A percentile compares a stretch with the other conserved stretches of the same genome.
These are phyloP conservation scores for Phytophthora tentaculata DNA, from an alignment of 352 stramenopile species.

Conservation along the genomic window DNA sequence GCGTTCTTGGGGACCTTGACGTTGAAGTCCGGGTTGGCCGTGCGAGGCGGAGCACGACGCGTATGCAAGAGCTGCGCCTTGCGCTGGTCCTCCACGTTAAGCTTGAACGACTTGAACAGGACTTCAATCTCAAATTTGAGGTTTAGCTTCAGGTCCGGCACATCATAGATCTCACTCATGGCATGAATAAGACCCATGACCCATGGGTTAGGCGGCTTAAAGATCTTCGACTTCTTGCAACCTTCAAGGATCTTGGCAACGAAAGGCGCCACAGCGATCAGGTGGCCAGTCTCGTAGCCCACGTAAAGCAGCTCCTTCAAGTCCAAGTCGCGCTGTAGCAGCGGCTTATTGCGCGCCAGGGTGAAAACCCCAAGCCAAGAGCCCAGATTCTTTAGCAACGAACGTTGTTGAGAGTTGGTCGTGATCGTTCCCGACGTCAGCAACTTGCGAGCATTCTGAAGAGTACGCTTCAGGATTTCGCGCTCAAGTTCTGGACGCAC, in stretches of 20 bases:
- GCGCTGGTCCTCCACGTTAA: constrained; percentile 97
- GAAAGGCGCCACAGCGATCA: constrained; percentile 98
- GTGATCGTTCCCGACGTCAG: constrained; percentile 98
- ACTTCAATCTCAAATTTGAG: constrained; percentile 99
- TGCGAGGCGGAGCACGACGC: constrained; percentile 91
- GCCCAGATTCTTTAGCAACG: constrained; percentile 98
- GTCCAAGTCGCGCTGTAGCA: constrained; percentile 98
- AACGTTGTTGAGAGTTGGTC: constrained; percentile 97
- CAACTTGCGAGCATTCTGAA: constrained; percentile 96
- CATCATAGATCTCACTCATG: constrained; percentile 98
- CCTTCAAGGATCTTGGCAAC: constrained; percentile 99
- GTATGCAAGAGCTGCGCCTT: constrained; percentile 92
- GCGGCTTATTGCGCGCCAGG: constrained; percentile 96
- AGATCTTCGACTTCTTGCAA: constrained; percentile 97
- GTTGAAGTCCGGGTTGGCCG: constrained; percentile 99
- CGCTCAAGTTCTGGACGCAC: constrained; percentile 92
- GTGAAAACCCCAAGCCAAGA: constrained; percentile 99
- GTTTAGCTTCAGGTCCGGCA: constrained; percentile 99
- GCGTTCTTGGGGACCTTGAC: constrained; percentile 89
- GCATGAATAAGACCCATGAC: constrained; percentile 99
- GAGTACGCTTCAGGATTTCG: constrained; percentile 95
- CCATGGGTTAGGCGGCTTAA: constrained; percentile 99
- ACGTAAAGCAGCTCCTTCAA: constrained; percentile 98
- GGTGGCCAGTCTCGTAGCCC: constrained; percentile 94
- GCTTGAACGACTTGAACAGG: constrained; percentile 98